Conservation (phyloP, 495 filamentous ascomycete species). For the Daldinia decipiens region DNA sequence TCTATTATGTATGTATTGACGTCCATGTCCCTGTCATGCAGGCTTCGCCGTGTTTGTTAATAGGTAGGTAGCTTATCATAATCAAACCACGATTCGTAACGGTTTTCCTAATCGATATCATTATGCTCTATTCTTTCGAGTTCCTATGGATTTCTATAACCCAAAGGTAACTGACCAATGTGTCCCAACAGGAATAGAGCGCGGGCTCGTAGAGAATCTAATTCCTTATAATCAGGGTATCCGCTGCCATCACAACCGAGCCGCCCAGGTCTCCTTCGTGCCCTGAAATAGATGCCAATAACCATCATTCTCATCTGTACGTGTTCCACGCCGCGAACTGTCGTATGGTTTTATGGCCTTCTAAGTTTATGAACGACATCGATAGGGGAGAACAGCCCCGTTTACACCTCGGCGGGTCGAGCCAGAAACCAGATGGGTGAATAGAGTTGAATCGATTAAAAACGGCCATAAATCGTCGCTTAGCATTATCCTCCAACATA, state of each 20-base stretch:
- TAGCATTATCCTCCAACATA: constrained; percentile 51
- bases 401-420: constrained; percentile 16
- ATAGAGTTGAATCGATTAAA: constrained; percentile 32
- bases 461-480: constrained; percentile 45
- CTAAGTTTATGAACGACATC: constrained; percentile 16
- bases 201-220: constrained; percentile 11
- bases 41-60: too few species aligned
- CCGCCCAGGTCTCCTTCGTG: constrained; percentile 14
- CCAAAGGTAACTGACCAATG: constrained; percentile 31
- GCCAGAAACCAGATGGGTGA: constrained; percentile 28
- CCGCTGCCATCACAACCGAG: constrained; percentile 1
- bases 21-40: too few species aligned
- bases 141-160: constrained; percentile 38
- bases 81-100: not conserved
- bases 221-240: constrained; percentile 6
- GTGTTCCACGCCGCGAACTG: constrained; percentile 23
- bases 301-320: constrained; percentile 29
- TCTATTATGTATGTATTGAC: not conserved
- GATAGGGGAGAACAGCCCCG: constrained; percentile 6
- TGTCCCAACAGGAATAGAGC: constrained; percentile 25
- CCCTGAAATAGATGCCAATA: constrained; percentile 27
- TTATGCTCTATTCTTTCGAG: constrained; percentile 33
- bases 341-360: constrained; percentile 1
- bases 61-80: not conserved
- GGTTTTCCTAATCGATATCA: constrained; percentile 20